Evolutionary conservation across 768 basidiomycete species (phyloP).

Genomic region (Naganishia kalamii): DNA sequence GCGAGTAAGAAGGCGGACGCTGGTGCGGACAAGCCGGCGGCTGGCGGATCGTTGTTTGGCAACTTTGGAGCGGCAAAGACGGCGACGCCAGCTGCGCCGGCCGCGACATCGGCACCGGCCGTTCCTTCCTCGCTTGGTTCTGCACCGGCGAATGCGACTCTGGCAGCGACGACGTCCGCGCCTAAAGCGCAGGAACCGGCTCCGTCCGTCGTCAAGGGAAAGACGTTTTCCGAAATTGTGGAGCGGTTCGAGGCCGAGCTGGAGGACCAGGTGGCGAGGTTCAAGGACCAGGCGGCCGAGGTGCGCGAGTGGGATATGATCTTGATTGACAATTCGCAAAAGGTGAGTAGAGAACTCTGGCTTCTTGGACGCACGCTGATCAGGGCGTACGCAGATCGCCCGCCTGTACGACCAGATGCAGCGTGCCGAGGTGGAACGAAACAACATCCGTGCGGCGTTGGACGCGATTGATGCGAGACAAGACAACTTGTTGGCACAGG

Average conservation of each 20-base stretch:
- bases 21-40: background rate
- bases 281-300: conserved; percentile 23
- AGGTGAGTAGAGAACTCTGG: conserved; percentile 7
- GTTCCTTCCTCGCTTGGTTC: background rate
- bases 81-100: background rate
- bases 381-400: conserved; percentile 3
- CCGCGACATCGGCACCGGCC: background rate
- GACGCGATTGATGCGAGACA: conserved; percentile 22
- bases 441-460: conserved; percentile 11
- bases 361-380: background rate
- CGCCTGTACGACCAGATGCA: conserved; percentile 13
- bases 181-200: conserved; percentile 17
- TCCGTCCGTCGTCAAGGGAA: conserved; percentile 23
- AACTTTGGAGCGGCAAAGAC: conserved; percentile 4
- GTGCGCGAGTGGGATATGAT: conserved; percentile 26
- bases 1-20: background rate
- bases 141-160: conserved; percentile 12
- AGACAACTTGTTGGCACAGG: conserved; percentile 6
- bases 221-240: conserved; percentile 23
- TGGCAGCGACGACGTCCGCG: too few species aligned
- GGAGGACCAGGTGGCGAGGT: conserved; percentile 16
- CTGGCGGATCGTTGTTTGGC: conserved; percentile 5
- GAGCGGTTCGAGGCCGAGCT: conserved; percentile 20
- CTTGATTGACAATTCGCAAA: conserved; percentile 22
- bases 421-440: conserved; percentile 18